A percentile compares a stretch with the other conserved stretches of the same genome.
Evolutionary conservation across 768 basidiomycete genomes (phyloP).

Genomic region (Paxillus ammoniavirescens): DNA sequence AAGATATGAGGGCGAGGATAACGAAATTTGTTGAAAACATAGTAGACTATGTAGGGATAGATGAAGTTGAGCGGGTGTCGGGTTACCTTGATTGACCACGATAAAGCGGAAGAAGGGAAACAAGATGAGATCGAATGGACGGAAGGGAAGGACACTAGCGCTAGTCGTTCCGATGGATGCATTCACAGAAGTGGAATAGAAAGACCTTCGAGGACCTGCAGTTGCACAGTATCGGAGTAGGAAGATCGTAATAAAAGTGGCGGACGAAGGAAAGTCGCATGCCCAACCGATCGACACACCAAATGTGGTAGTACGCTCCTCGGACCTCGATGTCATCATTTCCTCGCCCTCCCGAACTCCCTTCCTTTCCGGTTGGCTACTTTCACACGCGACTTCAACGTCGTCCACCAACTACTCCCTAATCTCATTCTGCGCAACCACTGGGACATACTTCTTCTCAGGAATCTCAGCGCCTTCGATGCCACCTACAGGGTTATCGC

Average conservation of each 20-base stretch:
- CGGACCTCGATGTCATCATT: too few relatives aligned
- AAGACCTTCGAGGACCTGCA: background rate
- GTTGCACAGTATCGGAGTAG: too few relatives aligned
- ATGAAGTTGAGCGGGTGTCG: background rate
- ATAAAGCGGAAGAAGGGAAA: background rate
- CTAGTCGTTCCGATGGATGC: background rate
- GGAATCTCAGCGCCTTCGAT: conserved; percentile 12
- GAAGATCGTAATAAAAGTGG: too few relatives aligned
- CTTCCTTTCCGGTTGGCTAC: conserved; percentile 12
- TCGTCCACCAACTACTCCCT: conserved; percentile 9
- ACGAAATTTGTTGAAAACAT: conserved; percentile 17
- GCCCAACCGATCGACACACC: too few relatives aligned
- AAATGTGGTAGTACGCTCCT: too few relatives aligned
- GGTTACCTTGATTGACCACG: background rate
- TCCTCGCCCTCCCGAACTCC: conserved; percentile 6
- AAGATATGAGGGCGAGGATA: conserved; percentile 3
- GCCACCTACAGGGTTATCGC: conserved; percentile 10
- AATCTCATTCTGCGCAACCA: conserved; percentile 2
- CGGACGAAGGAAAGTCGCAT: too few relatives aligned
- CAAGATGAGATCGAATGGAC: background rate
- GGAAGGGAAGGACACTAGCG: background rate
- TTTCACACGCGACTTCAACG: conserved; percentile 36
- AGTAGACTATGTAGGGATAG: background rate
- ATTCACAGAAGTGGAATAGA: background rate
- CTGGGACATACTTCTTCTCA: conserved; percentile 23